A percentile compares a stretch with the other conserved stretches of the same genome.
Evolutionary conservation across 2,329 filamentous ascomycete species (phyloP).

Genomic region (Stachybotrys chartarum): DNA sequence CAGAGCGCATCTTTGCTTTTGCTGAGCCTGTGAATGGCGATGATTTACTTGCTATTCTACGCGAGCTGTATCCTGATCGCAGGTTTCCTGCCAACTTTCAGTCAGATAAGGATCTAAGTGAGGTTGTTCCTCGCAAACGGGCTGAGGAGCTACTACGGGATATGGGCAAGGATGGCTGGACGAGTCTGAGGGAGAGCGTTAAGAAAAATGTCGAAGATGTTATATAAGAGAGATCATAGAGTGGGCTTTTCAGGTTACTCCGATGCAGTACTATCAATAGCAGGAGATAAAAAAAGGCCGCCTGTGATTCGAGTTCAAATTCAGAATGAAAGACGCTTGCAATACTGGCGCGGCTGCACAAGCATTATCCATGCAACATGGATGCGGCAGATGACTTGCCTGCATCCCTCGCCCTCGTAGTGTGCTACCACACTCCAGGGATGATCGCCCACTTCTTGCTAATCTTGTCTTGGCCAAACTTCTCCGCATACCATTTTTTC

Average conservation of each 20-base stretch:
- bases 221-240: not conserved
- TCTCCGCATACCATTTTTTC: slow-evolving; percentile 77
- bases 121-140: not conserved
- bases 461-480: slow-evolving; percentile 80
- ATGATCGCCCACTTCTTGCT: slow-evolving; percentile 66
- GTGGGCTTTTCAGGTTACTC: too few species aligned
- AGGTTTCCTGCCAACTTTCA: not conserved
- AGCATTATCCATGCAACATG: too few species aligned
- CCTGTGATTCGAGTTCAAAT: too few species aligned
- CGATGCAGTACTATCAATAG: too few species aligned
- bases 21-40: not conserved
- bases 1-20: not conserved
- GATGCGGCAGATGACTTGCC: not conserved
- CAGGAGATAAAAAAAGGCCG: too few species aligned
- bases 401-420: not conserved
- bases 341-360: too few species aligned
- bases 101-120: not conserved
- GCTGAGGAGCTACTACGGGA: not conserved
- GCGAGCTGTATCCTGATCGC: not conserved
- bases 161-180: slow-evolving; percentile 1
- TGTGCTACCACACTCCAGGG: slow-evolving; percentile 38
- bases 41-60: not conserved
- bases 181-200: not conserved
- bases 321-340: too few species aligned
- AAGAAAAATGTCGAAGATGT: not conserved